Percentiles rank a stretch among this genome's conserved stretches.
Evolutionary conservation across 179 eudicot genomes (phyloP).

Genomic region (Heliamphora pulchella): DNA sequence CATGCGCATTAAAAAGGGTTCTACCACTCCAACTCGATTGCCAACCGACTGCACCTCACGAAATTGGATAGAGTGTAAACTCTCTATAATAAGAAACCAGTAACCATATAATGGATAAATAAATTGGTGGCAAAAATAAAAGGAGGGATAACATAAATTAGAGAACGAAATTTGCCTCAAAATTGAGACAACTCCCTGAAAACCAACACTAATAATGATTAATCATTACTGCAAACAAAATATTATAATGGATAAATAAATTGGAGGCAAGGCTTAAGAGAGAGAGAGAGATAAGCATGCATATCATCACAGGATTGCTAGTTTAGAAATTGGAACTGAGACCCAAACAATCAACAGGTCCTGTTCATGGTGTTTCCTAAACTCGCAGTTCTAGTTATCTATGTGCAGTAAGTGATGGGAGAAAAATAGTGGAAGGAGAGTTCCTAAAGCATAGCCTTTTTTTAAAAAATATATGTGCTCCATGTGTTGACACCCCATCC

Average conservation of each 20-base stretch:
- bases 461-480: conserved; percentile 2
- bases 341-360: not conserved
- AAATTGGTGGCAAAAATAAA: not conserved
- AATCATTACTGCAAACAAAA: not conserved
- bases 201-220: not conserved
- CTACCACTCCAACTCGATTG: conserved; percentile 90
- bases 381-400: not conserved
- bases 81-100: conserved; percentile 2
- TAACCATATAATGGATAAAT: not conserved
- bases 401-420: not conserved
- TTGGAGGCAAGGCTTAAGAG: not conserved
- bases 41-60: conserved; percentile 74
- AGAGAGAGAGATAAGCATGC: not conserved
- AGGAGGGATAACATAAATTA: not conserved
- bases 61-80: conserved; percentile 6
- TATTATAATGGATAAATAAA: not conserved
- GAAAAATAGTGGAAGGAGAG: not conserved
- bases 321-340: not conserved
- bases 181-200: not conserved
- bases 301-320: not conserved
- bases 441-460: not conserved
- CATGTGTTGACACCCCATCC: too few relatives aligned
- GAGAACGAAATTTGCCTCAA: not conserved
- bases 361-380: not conserved
- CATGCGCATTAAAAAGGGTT: conserved; percentile 97